These are phyloP conservation scores for Monosporascus sp. DNA, from an alignment of 2,329 filamentous ascomycete species.

Conservation along the genomic window DNA sequence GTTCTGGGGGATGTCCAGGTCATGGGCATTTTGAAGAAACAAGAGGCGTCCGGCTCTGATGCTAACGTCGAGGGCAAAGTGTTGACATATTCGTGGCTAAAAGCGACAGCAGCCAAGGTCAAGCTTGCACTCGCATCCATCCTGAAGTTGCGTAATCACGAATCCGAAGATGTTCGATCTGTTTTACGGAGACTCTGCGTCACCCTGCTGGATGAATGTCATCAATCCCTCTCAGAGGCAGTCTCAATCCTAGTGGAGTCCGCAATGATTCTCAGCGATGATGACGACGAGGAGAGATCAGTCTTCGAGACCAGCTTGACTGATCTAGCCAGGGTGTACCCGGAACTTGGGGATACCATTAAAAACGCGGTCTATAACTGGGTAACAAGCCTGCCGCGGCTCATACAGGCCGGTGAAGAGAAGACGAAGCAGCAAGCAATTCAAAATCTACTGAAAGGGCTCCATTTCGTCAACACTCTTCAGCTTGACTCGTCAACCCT, in stretches of 20 bases:
- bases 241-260: conserved; percentile 73
- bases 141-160: conserved; percentile 67
- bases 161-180: conserved; percentile 60
- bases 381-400: conserved; percentile 71
- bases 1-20: conserved; percentile 55
- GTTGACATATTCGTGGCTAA: conserved; percentile 61
- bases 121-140: conserved; percentile 76
- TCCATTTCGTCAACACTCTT: conserved; percentile 58
- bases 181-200: conserved; percentile 69
- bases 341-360: conserved; percentile 56
- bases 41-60: conserved; percentile 18
- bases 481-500: conserved; percentile 61
- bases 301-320: conserved; percentile 46
- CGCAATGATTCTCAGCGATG: conserved; percentile 61
- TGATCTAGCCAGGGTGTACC: conserved; percentile 58
- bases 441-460: conserved; percentile 68
- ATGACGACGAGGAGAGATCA: conserved; percentile 38
- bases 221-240: conserved; percentile 64
- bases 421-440: conserved; percentile 67
- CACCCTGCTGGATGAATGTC: conserved; percentile 71
- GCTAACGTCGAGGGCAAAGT: conserved; percentile 30
- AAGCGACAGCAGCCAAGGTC: conserved; percentile 73
- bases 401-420: conserved; percentile 83
- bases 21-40: conserved; percentile 37
- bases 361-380: conserved; percentile 73